Conservation (phyloP, 192 early-diverging fungal species). For the Entomortierella chlamydospora region DNA sequence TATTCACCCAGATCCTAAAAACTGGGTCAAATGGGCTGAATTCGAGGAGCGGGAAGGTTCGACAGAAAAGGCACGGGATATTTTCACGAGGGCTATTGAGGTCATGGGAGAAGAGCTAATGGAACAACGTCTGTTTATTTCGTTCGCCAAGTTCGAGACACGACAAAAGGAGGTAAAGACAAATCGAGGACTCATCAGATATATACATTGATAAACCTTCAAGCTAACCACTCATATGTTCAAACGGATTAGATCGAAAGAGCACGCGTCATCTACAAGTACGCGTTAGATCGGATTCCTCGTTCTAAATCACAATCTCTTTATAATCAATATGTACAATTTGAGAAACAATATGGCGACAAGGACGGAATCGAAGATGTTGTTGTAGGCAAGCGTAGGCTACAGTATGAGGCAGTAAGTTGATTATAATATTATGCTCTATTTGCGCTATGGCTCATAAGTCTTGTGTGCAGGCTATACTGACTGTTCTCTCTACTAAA, state of each 20-base stretch:
- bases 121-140: conserved; percentile 94
- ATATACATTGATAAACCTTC: too few relatives aligned
- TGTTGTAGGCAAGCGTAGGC: conserved; percentile 86
- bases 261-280: conserved; percentile 96
- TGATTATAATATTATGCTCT: not conserved
- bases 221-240: too few relatives aligned
- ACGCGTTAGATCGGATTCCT: conserved; percentile 89
- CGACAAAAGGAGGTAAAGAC: conserved; percentile 79
- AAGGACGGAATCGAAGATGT: conserved; percentile 91
- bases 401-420: conserved; percentile 86
- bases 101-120: conserved; percentile 89
- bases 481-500: not conserved
- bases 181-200: too few relatives aligned
- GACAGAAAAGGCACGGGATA: conserved; percentile 81
- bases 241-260: conserved; percentile 71
- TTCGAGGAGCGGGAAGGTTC: conserved; percentile 92
- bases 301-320: conserved; percentile 85
- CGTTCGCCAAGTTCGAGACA: conserved; percentile 97
- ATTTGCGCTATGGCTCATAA: not conserved
- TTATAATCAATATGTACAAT: conserved; percentile 94
- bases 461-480: too few relatives aligned
- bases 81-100: conserved; percentile 90
- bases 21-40: conserved; percentile 97
- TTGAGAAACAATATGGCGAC: conserved; percentile 97
- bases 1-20: conserved; percentile 90